phyloP scores from a whole-genome alignment of 2,329 filamentous ascomycete species.

The Phoma sp. region DNA sequence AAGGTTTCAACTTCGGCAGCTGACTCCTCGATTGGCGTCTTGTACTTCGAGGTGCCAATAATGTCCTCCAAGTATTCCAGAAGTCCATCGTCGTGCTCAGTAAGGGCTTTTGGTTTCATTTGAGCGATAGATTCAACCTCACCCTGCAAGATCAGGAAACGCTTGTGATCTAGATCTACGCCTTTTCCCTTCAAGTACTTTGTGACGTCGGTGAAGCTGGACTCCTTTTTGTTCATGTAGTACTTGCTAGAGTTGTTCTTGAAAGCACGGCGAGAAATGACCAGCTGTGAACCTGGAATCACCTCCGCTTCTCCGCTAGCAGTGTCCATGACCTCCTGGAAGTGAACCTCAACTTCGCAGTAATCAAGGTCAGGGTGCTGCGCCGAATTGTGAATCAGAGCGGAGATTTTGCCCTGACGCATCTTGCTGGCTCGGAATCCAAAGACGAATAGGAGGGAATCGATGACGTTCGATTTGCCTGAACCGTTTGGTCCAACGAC shows the following conservation, averaged over 20 bases:
- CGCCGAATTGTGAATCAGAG: constrained; percentile 95
- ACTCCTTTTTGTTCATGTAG: constrained; percentile 89
- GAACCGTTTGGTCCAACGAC: constrained; percentile 98
- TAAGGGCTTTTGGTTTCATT: constrained; percentile 96
- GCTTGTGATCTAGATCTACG: constrained; percentile 96
- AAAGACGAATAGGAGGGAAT: constrained; percentile 97
- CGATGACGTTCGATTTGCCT: constrained; percentile 98
- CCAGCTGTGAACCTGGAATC: constrained; percentile 80
- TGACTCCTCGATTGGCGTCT: constrained; percentile 93
- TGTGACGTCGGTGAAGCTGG: constrained; percentile 91
- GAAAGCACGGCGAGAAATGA: constrained; percentile 92
- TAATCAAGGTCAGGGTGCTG: constrained; percentile 82
- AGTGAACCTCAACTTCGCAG: constrained; percentile 96
- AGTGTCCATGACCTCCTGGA: constrained; percentile 91
- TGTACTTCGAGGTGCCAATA: constrained; percentile 98
- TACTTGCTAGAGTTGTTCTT: constrained; percentile 99
- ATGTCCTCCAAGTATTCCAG: constrained; percentile 98
- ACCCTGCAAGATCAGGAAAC: constrained; percentile 94
- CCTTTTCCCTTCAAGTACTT: constrained; percentile 84
- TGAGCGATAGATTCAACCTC: constrained; percentile 99
- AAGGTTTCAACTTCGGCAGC: constrained; percentile 87
- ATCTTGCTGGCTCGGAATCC: constrained; percentile 99
- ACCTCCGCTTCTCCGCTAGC: constrained; percentile 76
- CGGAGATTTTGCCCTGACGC: constrained; percentile 97
- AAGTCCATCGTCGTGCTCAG: constrained; percentile 94